phyloP scores from a whole-genome alignment of 352 stramenopile genomes.

The Heterotrichella gracilis region DNA sequence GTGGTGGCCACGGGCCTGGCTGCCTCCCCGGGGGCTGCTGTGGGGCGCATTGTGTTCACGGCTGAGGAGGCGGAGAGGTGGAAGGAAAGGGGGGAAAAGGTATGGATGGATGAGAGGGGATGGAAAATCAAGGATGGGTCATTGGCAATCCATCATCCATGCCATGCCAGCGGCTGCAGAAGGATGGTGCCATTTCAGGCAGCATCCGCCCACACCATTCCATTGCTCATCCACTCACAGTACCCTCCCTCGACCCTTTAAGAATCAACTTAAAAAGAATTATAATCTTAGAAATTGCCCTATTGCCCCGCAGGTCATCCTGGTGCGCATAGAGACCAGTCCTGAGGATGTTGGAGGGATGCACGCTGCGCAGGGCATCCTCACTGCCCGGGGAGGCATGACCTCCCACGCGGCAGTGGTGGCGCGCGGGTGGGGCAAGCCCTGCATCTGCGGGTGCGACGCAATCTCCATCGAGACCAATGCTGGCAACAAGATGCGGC shows the following conservation, averaged over 20 bases:
- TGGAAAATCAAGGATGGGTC: too few species aligned
- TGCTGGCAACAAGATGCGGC: slow-evolving; percentile 22
- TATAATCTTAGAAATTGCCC: too few species aligned
- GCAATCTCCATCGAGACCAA: slow-evolving; percentile 27
- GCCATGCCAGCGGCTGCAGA: too few species aligned
- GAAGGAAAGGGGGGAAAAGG: too few species aligned
- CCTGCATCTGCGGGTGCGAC: slow-evolving; percentile 30
- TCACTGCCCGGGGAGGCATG: slow-evolving; percentile 32
- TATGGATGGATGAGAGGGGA: too few species aligned
- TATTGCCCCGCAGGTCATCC: slow-evolving; percentile 28
- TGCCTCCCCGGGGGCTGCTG: slow-evolving; percentile 28
- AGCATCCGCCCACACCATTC: too few species aligned
- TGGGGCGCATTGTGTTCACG: slow-evolving; percentile 31
- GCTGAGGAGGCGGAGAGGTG: slow-evolving; percentile 29
- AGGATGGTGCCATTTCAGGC: too few species aligned
- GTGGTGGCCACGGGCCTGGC: slow-evolving; percentile 29
- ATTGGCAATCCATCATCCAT: too few species aligned
- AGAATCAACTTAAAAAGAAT: too few species aligned
- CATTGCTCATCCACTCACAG: too few species aligned
- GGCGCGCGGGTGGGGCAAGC: slow-evolving; percentile 32
- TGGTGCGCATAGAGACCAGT: slow-evolving; percentile 29
- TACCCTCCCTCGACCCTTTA: too few species aligned
- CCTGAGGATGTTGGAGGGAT: slow-evolving; percentile 38
- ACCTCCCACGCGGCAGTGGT: slow-evolving; percentile 36
- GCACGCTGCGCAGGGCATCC: slow-evolving; percentile 30